Conservation (phyloP, 305 asterid genomes). For the Ruellia speciosa region DNA sequence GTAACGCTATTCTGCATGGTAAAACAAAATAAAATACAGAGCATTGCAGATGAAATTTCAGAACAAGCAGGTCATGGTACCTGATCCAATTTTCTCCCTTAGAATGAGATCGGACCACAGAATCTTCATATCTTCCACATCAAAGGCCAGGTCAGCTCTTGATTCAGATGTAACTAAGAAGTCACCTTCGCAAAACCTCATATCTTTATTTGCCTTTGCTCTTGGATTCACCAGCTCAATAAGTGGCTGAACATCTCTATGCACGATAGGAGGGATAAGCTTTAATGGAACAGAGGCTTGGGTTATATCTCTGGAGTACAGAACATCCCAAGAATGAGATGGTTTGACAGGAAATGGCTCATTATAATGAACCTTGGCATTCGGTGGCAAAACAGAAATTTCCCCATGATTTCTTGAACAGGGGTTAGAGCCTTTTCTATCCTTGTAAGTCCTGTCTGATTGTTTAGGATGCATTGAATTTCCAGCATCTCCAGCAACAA, state of each 20-base stretch:
- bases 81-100: conserved; percentile 90
- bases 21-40: conserved; percentile 3
- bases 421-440: conserved; percentile 34
- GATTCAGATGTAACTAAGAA: conserved; percentile 38
- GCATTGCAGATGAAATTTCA: background rate
- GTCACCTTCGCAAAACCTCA: conserved; percentile 45
- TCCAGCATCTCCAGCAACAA: background rate
- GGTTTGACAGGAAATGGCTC: conserved; percentile 29
- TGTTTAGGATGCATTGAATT: conserved; percentile 28
- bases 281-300: conserved; percentile 33
- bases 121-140: conserved; percentile 68
- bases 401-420: conserved; percentile 50
- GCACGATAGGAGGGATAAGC: conserved; percentile 36
- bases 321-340: conserved; percentile 32
- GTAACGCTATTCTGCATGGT: conserved; percentile 8
- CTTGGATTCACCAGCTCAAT: conserved; percentile 33
- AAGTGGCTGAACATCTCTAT: conserved; percentile 35
- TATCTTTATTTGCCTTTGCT: conserved; percentile 28
- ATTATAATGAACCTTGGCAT: conserved; percentile 43
- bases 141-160: conserved; percentile 41
- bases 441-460: conserved; percentile 33
- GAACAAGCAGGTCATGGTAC: conserved; percentile 25
- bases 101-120: conserved; percentile 85
- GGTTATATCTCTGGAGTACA: conserved; percentile 34
- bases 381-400: conserved; percentile 30